These are phyloP conservation scores for Collybia nuda DNA, from an alignment of 768 basidiomycete species.

Conservation along the genomic window DNA sequence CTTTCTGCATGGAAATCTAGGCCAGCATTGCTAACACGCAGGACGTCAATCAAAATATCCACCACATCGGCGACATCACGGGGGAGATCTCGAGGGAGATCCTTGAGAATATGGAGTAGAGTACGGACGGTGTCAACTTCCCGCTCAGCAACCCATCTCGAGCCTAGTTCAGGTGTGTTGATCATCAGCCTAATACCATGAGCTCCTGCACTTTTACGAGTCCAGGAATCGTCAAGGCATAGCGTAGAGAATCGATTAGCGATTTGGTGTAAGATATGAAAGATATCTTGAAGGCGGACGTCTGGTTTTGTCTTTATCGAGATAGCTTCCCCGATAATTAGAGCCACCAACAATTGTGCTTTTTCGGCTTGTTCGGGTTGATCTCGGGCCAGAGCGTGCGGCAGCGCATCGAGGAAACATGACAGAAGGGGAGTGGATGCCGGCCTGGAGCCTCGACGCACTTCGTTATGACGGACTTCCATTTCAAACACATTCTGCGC, in stretches of 20 bases:
- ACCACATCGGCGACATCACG: conserved; percentile 77
- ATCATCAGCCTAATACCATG: conserved; percentile 82
- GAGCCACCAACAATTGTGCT: conserved; percentile 58
- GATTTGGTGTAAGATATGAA: conserved; percentile 76
- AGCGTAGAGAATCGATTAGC: conserved; percentile 81
- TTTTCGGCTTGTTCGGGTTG: conserved; percentile 57
- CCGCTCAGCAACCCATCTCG: conserved; percentile 80
- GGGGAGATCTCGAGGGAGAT: conserved; percentile 88
- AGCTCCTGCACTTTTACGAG: conserved; percentile 86
- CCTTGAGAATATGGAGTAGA: conserved; percentile 89
- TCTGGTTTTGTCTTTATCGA: conserved; percentile 46
- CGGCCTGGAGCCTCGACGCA: conserved; percentile 48
- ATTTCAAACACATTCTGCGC: conserved; percentile 70
- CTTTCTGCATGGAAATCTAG: conserved; percentile 45
- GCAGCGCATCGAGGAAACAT: conserved; percentile 79
- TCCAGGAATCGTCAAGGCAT: conserved; percentile 92
- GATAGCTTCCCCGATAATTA: conserved; percentile 69
- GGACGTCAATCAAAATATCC: conserved; percentile 68
- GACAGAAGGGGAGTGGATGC: conserved; percentile 58
- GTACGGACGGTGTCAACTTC: conserved; percentile 90
- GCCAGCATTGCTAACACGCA: conserved; percentile 58
- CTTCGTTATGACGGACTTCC: conserved; percentile 65
- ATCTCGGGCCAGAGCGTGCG: conserved; percentile 71
- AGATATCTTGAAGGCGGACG: conserved; percentile 52
- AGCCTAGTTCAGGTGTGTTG: conserved; percentile 64